Evolutionary conservation across 2,329 filamentous ascomycete species (phyloP).

Genomic region (Cercospora berteroae): DNA sequence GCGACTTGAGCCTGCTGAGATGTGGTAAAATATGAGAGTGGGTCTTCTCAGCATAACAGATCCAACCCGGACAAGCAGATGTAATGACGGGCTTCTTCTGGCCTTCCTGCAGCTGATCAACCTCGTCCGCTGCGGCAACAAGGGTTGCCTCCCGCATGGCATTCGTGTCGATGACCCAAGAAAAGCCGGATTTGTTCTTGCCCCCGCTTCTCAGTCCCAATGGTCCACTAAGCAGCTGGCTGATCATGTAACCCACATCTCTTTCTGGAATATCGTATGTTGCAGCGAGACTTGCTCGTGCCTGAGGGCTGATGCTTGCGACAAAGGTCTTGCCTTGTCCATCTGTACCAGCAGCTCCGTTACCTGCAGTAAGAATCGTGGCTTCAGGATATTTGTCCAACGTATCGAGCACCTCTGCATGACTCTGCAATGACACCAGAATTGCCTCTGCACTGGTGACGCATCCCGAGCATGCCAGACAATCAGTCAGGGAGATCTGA

Average conservation of each 20-base stretch:
- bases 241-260: conserved; percentile 77
- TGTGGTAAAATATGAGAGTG: conserved; percentile 91
- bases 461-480: conserved; percentile 93
- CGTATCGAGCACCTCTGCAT: conserved; percentile 81
- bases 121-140: conserved; percentile 57
- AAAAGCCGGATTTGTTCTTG: conserved; percentile 71
- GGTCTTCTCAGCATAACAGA: conserved; percentile 98
- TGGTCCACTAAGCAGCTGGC: conserved; percentile 71
- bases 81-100: conserved; percentile 68
- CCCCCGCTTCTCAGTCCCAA: conserved; percentile 69
- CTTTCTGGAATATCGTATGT: conserved; percentile 71
- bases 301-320: conserved; percentile 89
- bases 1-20: conserved; percentile 86
- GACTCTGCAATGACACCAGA: conserved; percentile 91
- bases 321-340: conserved; percentile 73
- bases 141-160: conserved; percentile 76
- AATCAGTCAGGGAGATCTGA: conserved; percentile 94
- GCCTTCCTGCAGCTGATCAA: conserved; percentile 38
- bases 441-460: conserved; percentile 97
- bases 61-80: conserved; percentile 94
- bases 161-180: conserved; percentile 90
- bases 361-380: conserved; percentile 8
- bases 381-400: conserved; percentile 60
- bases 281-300: conserved; percentile 82
- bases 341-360: neutral